Evolutionary conservation across 2,329 filamentous ascomycete genomes (phyloP).

Genomic region (Teratosphaeria epicoccoides): DNA sequence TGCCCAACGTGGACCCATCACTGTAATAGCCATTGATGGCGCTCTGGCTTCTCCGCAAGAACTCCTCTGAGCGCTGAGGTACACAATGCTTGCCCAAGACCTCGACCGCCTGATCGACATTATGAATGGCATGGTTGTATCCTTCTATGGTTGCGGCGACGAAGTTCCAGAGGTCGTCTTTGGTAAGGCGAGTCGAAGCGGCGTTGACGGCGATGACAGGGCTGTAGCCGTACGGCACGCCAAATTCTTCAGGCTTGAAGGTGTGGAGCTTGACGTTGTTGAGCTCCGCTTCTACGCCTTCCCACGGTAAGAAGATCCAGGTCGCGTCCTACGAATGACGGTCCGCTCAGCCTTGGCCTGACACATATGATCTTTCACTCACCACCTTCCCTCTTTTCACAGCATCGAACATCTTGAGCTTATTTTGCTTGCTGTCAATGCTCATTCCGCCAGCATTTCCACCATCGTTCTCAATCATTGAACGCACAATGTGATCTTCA

Average conservation of each 20-base stretch:
- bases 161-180: constrained; percentile 17
- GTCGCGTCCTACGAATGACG: constrained; percentile 16
- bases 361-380: background rate
- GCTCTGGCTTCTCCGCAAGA: constrained; percentile 20
- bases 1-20: constrained; percentile 12
- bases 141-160: constrained; percentile 20
- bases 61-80: constrained; percentile 15
- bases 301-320: constrained; percentile 26
- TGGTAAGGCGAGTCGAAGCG: constrained; percentile 6
- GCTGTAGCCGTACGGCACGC: constrained; percentile 24
- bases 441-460: constrained; percentile 15
- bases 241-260: constrained; percentile 18
- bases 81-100: constrained; percentile 9
- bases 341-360: background rate
- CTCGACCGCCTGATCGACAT: constrained; percentile 11
- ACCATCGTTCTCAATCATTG: constrained; percentile 20
- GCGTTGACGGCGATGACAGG: constrained; percentile 23
- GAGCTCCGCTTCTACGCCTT: constrained; percentile 22
- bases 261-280: constrained; percentile 13
- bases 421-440: constrained; percentile 17
- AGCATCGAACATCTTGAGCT: constrained; percentile 21
- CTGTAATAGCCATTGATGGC: constrained; percentile 22
- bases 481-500: constrained; percentile 22
- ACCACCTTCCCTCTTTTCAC: constrained; percentile 16
- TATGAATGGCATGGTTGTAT: constrained; percentile 16